Base-by-base conservation (phyloP, 169 alveolate genomes). In the Amoebophrya sp. region DNA sequence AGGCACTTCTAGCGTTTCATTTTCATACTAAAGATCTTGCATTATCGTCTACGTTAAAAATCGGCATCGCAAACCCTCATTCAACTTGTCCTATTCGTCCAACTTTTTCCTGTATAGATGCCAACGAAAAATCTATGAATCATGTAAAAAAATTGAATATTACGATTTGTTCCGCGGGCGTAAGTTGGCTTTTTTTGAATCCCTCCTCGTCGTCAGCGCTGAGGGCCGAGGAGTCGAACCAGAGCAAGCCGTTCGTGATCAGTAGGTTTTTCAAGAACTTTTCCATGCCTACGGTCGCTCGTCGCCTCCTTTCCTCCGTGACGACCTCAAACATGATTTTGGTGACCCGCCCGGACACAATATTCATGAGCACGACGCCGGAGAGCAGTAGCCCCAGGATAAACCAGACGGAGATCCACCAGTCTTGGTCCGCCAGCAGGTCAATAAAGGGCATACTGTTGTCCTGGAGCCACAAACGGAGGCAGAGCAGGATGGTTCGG, bases 211-310 rank as follows among this genome's bases (percentile, higher is more conserved):
- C 39, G 7, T 66, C 83, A 2, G 35, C 83, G 35, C 32, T 66
- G 35, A 66, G 1, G 35, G 83, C 1, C 7, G 32, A 7, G 83
- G 2, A 1, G 83, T 66, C 83, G 38, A 66, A 25, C 83, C 83
- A 66, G 83, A 66, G 83, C 35, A 66, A 25, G 35, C 83, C 83
- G 83, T 66, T 66, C 35, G 83, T 66, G 83, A 66, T n/a, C 83
- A 66, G 18, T n/a, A 66, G 29, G 32, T 66, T 66, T 25, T 66
- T 66, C 35, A 66, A 25, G 83, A 66, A 66, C 29, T 25, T 2
- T 25, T 66, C 83, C 83, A 66, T 66, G 83, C 83, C 83, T 25
- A 66, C 83, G 7, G 83, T 66, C 35, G 83, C 83, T 7, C 83
- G 29, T 25, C 83, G 83, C 83, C 83, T 7, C 35, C 83, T 7